Evolutionary conservation across 306 rosid genomes (phyloP), one percentile per base, ranked within the genome.

Genomic region (Cucurbita ficifolia): DNA sequence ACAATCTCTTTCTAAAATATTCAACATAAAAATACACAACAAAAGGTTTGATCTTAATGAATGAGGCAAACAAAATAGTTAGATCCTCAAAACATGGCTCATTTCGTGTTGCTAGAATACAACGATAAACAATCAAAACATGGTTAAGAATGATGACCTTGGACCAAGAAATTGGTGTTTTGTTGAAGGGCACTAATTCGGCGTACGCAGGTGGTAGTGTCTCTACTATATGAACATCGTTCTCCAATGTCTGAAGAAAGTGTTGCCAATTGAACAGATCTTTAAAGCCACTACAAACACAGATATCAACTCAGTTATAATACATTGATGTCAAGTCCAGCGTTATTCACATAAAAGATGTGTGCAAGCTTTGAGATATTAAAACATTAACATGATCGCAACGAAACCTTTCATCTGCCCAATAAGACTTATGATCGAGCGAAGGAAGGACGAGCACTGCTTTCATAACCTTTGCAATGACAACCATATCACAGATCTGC

Each of bases 401-500:
- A 79, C 80, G 84, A 42, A 82, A 91, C 99, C 99, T 94, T 72
- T 86, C 88, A 79, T 94, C 99, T 78, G 99, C 99, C 99, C 97
- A 94, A 75, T 80, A 94, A 73, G 96, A 91, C 40, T 90, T 83
- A 73, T 94, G 99, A 85, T 94, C 99, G 22, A 94, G 99, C 38
- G 96, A 94, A 77, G 99, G 99, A 81, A 94, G 92, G 78, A 91
- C 99, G 52, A 94, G 96, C 4, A 89, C 84, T 38, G 96, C 97
- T 86, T 90, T 94, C 90, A 86, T 86, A 78, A 89, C 83, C 86
- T 85, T 91, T 72, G 97, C 97, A 79, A 89, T 87, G 77, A 96
- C 97, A 75, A 94, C 99, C 97, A 94, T 94, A 83, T 94, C 99
- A 72, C 99, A 94, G 76, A 94, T 89, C 99, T 94, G 88, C 91